phyloP scores from a whole-genome alignment of 139 green algal genomes.

The Gonium pectorale region DNA sequence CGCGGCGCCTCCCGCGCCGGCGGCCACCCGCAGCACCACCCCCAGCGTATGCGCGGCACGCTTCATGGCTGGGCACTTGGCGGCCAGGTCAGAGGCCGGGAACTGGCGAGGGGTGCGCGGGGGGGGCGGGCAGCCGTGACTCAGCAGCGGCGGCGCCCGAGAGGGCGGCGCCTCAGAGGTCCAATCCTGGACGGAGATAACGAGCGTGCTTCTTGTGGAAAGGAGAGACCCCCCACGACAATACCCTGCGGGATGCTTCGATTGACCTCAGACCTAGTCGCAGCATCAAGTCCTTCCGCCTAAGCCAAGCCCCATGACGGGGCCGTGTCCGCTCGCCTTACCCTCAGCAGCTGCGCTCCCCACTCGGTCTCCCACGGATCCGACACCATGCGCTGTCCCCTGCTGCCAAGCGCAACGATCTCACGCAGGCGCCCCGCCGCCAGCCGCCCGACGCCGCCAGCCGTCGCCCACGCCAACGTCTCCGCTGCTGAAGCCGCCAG shows the following conservation, averaged over 20 bases:
- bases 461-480: background rate
- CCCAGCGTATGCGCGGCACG: too few relatives aligned
- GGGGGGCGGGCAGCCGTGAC: too few relatives aligned
- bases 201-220: too few relatives aligned
- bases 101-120: background rate
- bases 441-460: background rate
- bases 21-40: background rate
- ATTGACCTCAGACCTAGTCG: too few relatives aligned
- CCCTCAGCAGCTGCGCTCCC: background rate
- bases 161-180: too few relatives aligned
- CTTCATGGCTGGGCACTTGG: too few relatives aligned
- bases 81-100: background rate
- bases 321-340: background rate
- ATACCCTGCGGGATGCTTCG: too few relatives aligned
- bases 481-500: background rate
- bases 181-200: too few relatives aligned
- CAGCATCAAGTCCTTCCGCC: background rate
- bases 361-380: slow-evolving; percentile 1
- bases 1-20: background rate
- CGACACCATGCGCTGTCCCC: background rate
- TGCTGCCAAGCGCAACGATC: background rate
- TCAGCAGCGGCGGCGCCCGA: too few relatives aligned
- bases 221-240: too few relatives aligned
- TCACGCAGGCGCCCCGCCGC: background rate
- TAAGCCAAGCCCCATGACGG: background rate